A percentile compares a stretch with the other conserved stretches of the same genome.
phyloP scores from a whole-genome alignment of 83 land plant species.

The Picea abies region DNA sequence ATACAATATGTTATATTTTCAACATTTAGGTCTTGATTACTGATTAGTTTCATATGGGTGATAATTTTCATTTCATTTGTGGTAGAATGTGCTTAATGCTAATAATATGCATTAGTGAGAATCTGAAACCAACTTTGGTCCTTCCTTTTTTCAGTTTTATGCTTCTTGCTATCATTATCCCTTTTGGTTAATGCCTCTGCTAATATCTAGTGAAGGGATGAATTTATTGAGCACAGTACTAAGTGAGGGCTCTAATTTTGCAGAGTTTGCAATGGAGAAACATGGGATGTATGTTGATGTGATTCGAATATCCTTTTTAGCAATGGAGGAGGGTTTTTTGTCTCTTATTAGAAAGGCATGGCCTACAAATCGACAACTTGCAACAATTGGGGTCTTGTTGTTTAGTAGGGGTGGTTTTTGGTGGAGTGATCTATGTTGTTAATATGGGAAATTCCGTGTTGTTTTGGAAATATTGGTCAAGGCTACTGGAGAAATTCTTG shows the following conservation, averaged over 20 bases:
- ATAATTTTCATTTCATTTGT: background rate
- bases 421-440: too few relatives aligned
- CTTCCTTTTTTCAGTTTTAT: too few relatives aligned
- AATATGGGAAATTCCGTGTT: too few relatives aligned
- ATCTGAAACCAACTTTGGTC: background rate
- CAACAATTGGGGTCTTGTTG: too few relatives aligned
- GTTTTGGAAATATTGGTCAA: too few relatives aligned
- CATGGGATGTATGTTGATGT: conserved; percentile 6
- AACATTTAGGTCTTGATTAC: background rate
- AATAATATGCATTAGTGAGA: too few relatives aligned
- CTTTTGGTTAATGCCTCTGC: background rate
- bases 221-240: background rate
- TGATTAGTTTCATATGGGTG: background rate
- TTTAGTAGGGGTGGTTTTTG: too few relatives aligned
- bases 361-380: too few relatives aligned
- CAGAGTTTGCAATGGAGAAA: too few relatives aligned
- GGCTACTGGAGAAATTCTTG: too few relatives aligned
- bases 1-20: background rate
- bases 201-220: background rate
- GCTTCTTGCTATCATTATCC: too few relatives aligned
- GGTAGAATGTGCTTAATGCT: background rate
- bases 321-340: conserved; percentile 68
- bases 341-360: too few relatives aligned
- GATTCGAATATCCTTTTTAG: conserved; percentile 55
- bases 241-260: background rate